Evolutionary conservation across 805 yeast species (phyloP), one percentile per base, ranked within the genome.

Genomic region (Teunomyces cretensis): DNA sequence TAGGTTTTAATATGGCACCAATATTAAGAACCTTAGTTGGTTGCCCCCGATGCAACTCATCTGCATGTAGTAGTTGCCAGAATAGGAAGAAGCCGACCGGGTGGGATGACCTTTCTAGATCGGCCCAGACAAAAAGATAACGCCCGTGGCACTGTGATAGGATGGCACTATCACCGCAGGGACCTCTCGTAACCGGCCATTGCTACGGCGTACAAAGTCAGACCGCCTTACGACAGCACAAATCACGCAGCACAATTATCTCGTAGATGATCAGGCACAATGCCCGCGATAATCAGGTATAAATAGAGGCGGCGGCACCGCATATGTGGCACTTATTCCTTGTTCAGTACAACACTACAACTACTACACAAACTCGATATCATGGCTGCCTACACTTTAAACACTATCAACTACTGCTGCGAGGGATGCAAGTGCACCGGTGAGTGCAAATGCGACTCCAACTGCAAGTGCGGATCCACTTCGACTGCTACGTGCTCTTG

Each of bases 371-470:
- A 12, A 17, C 22, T 19, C 6, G 6, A 14, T 17, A 35, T 15
- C 9, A 40, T 40, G 43, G 43, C 43, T 14, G 36, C 43, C 15
- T 32, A 40, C 43, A 40, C 43, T 32, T 31, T 33, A 11, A 40
- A 31, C 43, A 31, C 43, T 13, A 32, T 45, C 27, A 45, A 41
- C 48, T 41, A 45, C 44, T 17, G 33, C 30, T 35, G 19, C 14
- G 41, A 37, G 37, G 45, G 43, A 19, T 45, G 48, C 39, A 13
- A 42, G 4, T 45, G 48, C 38, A 37, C 43, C 15, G 39, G 26
- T 1, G 16, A 13, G 26, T 43, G 48, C 42, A 37, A 45, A 40
- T 45, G 48, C 31, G 33, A 30, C 26, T 43, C 30, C 16, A 11
- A 6, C 24, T 38, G 41, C 32, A 26, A 27, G 14, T 38, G 41